Percentiles rank a stretch among this genome's conserved stretches.
These are phyloP conservation scores for Rubia balearica DNA, from an alignment of 305 asterid species.

Conservation along the genomic window DNA sequence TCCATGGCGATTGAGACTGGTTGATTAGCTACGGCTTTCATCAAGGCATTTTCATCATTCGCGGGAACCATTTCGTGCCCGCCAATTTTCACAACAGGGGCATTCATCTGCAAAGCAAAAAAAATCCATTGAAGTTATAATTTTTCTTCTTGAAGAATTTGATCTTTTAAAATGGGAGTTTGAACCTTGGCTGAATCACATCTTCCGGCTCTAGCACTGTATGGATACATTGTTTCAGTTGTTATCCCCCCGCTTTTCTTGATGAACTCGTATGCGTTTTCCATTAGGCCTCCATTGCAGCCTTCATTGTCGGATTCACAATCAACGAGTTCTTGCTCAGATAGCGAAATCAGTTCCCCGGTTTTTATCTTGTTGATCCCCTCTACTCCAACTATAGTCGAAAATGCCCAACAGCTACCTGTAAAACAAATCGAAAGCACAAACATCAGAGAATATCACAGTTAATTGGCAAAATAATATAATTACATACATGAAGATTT, in stretches of 20 bases:
- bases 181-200: constrained; percentile 62
- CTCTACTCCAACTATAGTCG: constrained; percentile 79
- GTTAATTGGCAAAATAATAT: not conserved
- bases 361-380: constrained; percentile 76
- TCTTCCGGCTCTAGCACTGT: constrained; percentile 42
- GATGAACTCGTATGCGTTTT: constrained; percentile 62
- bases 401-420: constrained; percentile 98
- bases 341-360: constrained; percentile 52
- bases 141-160: not conserved
- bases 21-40: constrained; percentile 84
- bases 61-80: constrained; percentile 73
- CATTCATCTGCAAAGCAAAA: constrained; percentile 40
- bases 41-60: constrained; percentile 62
- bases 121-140: not conserved
- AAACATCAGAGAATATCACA: not conserved
- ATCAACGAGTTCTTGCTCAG: constrained; percentile 88
- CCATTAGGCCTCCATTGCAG: constrained; percentile 89
- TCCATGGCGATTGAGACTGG: constrained; percentile 82
- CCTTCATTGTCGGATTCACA: constrained; percentile 72
- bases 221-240: constrained; percentile 58
- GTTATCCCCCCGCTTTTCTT: constrained; percentile 65
- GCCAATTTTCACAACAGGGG: constrained; percentile 65
- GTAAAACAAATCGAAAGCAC: constrained; percentile 1
- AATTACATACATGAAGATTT: too few species aligned
- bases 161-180: not conserved